phyloP scores from a whole-genome alignment of 495 filamentous ascomycete genomes.

The Friedmanniomyces simplex region DNA sequence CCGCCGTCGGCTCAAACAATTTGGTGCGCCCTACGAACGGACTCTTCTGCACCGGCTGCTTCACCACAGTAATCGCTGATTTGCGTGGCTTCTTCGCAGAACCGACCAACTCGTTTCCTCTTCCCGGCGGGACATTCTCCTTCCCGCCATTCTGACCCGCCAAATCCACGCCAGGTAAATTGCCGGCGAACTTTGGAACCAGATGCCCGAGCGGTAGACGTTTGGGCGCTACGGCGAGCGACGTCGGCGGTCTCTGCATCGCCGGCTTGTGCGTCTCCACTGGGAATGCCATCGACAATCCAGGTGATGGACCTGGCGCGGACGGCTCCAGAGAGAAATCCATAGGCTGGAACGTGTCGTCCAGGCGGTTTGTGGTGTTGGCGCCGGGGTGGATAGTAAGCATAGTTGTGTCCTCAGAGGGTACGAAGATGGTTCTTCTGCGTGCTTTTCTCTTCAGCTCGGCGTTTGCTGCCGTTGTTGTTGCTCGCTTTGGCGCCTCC shows the following conservation, averaged over 20 bases:
- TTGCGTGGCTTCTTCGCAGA: too few relatives aligned
- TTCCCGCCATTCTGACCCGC: conserved; percentile 32
- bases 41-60: neutral
- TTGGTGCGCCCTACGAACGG: neutral
- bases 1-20: conserved; percentile 11
- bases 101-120: neutral
- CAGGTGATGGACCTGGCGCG: conserved; percentile 1
- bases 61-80: neutral
- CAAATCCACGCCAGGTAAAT: conserved; percentile 16
- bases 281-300: too few relatives aligned
- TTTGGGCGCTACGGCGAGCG: conserved; percentile 28
- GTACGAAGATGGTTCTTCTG: conserved; percentile 35
- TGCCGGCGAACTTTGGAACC: conserved; percentile 3
- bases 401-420: conserved; percentile 35
- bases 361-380: conserved; percentile 3
- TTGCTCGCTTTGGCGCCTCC: neutral
- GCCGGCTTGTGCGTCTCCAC: too few relatives aligned
- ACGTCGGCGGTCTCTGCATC: conserved; percentile 23
- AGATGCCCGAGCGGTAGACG: conserved; percentile 28
- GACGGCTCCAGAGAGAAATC: neutral
- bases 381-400: conserved; percentile 36
- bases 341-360: conserved; percentile 19
- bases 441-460: conserved; percentile 28
- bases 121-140: conserved; percentile 34
- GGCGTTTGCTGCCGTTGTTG: neutral